A percentile compares a stretch with the other conserved stretches of the same genome.
These are phyloP conservation scores for Acidiella bohemica DNA, from an alignment of 495 filamentous ascomycete genomes.

Conservation along the genomic window DNA sequence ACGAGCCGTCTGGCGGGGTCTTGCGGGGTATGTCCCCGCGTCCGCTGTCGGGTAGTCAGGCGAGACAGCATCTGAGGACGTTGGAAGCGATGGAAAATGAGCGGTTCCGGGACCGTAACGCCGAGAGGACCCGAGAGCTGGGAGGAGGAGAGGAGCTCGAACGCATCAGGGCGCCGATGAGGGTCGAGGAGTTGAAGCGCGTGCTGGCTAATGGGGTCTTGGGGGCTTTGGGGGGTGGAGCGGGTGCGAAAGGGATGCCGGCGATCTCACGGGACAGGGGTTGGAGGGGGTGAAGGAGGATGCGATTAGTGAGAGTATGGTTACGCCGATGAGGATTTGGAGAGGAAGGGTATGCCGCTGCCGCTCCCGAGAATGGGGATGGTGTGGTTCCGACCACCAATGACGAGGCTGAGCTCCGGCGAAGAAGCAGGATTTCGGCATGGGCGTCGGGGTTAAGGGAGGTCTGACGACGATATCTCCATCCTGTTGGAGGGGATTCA, in stretches of 20 bases:
- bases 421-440: neutral
- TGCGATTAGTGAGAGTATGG: slow-evolving; percentile 25
- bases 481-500: slow-evolving; percentile 4
- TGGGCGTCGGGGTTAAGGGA: too few species aligned
- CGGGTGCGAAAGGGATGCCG: neutral
- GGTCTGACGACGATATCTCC: too few species aligned
- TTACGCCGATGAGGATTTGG: slow-evolving; percentile 18
- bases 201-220: slow-evolving; percentile 42
- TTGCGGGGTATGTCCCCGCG: too few species aligned
- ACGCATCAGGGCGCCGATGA: slow-evolving; percentile 24
- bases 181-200: slow-evolving; percentile 75
- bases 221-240: slow-evolving; percentile 1
- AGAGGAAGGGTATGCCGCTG: slow-evolving; percentile 7
- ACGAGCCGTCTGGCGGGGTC: too few species aligned
- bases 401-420: neutral
- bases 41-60: slow-evolving; percentile 16
- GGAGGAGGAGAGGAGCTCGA: too few species aligned
- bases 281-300: slow-evolving; percentile 15
- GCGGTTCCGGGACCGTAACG: slow-evolving; percentile 37
- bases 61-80: slow-evolving; percentile 9
- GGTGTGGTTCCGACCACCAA: too few species aligned
- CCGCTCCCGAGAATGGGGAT: neutral
- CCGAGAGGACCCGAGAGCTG: too few species aligned
- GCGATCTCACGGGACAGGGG: neutral
- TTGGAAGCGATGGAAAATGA: neutral